Evolutionary conservation across 1,284 basidiomycete genomes (phyloP).

Genomic region (Leccinum glutinopallens): DNA sequence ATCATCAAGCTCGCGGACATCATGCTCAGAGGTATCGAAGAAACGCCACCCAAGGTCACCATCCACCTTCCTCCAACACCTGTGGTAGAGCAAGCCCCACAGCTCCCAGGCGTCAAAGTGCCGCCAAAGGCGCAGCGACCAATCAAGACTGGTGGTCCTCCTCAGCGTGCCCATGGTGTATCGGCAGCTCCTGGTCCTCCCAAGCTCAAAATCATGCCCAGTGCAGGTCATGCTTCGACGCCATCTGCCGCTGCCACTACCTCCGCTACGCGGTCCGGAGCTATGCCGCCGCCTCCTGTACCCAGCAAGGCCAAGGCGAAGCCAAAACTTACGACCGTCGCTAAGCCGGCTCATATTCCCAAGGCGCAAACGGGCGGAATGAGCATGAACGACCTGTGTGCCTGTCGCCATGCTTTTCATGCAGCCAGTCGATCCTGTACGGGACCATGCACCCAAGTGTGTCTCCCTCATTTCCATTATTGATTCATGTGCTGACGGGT

Average conservation of each 20-base stretch:
- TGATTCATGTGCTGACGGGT: slow-evolving; percentile 7
- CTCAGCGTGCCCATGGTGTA: slow-evolving; percentile 46
- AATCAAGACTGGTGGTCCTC: slow-evolving; percentile 46
- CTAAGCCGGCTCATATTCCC: slow-evolving; percentile 51
- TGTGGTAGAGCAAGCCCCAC: slow-evolving; percentile 59
- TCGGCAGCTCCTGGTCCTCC: slow-evolving; percentile 47
- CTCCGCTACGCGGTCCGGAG: slow-evolving; percentile 22
- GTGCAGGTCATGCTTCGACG: slow-evolving; percentile 24
- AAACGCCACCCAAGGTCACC: slow-evolving; percentile 83
- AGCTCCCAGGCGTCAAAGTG: slow-evolving; percentile 51
- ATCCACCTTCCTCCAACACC: slow-evolving; percentile 85
- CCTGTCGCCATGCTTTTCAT: slow-evolving; percentile 77
- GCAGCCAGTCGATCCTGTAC: slow-evolving; percentile 88
- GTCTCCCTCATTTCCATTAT: slow-evolving; percentile 32
- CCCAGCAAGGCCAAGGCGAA: slow-evolving; percentile 41
- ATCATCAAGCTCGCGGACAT: slow-evolving; percentile 92
- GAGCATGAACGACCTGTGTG: slow-evolving; percentile 77
- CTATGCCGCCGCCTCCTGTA: slow-evolving; percentile 38
- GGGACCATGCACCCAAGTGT: slow-evolving; percentile 84
- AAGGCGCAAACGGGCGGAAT: slow-evolving; percentile 85
- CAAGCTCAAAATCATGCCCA: slow-evolving; percentile 56
- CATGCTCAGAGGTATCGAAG: slow-evolving; percentile 80
- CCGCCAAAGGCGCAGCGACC: slow-evolving; percentile 27
- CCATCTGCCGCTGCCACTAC: slow-evolving; percentile 25
- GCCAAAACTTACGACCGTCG: slow-evolving; percentile 39